Evolutionary conservation across 139 green algal species (phyloP).

Genomic region (Chlamydomonas eustigma): DNA sequence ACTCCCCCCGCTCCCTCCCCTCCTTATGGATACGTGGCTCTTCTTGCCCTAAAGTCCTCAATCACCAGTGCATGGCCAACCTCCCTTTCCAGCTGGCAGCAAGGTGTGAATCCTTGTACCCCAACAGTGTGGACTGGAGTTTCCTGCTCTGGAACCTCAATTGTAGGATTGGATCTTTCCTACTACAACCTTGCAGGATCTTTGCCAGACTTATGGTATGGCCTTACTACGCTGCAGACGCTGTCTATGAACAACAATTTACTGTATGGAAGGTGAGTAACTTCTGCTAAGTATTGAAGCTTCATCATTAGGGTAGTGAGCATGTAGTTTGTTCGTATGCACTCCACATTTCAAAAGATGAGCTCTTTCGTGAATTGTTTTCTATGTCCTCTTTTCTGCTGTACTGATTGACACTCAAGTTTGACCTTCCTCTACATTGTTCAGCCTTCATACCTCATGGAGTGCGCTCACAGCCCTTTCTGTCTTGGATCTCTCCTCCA

Average conservation of each 20-base stretch:
- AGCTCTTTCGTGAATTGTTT: too few relatives aligned
- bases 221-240: background rate
- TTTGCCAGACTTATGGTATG: background rate
- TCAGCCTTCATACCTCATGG: background rate
- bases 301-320: too few relatives aligned
- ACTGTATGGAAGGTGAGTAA: background rate
- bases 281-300: too few relatives aligned
- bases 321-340: too few relatives aligned
- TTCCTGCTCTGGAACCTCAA: background rate
- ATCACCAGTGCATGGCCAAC: slow-evolving; percentile 4
- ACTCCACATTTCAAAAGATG: too few relatives aligned
- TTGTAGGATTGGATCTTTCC: slow-evolving; percentile 3
- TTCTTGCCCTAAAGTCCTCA: background rate
- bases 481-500: background rate
- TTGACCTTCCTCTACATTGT: background rate
- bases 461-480: background rate
- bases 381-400: too few relatives aligned
- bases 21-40: background rate
- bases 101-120: background rate
- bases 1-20: background rate
- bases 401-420: background rate
- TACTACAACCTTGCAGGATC: slow-evolving; percentile 11
- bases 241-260: slow-evolving; percentile 4
- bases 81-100: background rate
- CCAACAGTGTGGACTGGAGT: slow-evolving; percentile 1